Conservation (phyloP, 2,329 filamentous ascomycete species). For the Talaromyces sp. region DNA sequence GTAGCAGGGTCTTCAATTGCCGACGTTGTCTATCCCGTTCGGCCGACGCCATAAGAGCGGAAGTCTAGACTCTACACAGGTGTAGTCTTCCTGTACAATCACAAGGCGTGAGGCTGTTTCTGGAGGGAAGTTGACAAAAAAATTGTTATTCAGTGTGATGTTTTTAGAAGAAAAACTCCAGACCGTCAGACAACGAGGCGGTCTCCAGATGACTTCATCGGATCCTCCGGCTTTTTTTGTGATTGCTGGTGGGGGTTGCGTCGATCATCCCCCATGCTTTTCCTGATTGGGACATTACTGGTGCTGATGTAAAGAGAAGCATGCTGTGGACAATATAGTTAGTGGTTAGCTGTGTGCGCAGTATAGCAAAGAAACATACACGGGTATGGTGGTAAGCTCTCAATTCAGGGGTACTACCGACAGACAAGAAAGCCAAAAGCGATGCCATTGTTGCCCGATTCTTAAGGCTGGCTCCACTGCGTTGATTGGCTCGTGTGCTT, state of each 20-base stretch:
- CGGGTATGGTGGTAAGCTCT: too few relatives aligned
- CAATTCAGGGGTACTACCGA: too few relatives aligned
- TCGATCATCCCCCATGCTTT: not conserved
- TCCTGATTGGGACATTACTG: not conserved
- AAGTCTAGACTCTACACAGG: not conserved
- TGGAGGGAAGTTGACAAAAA: not conserved
- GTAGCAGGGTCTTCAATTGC: not conserved
- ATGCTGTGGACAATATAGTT: too few relatives aligned
- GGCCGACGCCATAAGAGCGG: not conserved
- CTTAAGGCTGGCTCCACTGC: too few relatives aligned
- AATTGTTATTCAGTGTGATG: not conserved
- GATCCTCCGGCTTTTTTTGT: not conserved
- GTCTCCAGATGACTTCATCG: conserved; percentile 1
- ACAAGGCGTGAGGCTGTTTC: not conserved
- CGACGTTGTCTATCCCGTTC: not conserved
- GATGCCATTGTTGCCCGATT: too few relatives aligned
- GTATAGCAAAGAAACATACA: too few relatives aligned
- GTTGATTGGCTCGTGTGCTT: too few relatives aligned
- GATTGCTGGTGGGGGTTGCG: not conserved
- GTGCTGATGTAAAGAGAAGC: too few relatives aligned
- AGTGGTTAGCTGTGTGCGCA: too few relatives aligned
- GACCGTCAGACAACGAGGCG: not conserved
- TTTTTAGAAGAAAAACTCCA: not conserved
- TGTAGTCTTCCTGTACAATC: not conserved
- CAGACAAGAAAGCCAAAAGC: too few relatives aligned